Base-by-base conservation (phyloP, 2,329 filamentous ascomycete species). In the Microdochium bolleyi region DNA sequence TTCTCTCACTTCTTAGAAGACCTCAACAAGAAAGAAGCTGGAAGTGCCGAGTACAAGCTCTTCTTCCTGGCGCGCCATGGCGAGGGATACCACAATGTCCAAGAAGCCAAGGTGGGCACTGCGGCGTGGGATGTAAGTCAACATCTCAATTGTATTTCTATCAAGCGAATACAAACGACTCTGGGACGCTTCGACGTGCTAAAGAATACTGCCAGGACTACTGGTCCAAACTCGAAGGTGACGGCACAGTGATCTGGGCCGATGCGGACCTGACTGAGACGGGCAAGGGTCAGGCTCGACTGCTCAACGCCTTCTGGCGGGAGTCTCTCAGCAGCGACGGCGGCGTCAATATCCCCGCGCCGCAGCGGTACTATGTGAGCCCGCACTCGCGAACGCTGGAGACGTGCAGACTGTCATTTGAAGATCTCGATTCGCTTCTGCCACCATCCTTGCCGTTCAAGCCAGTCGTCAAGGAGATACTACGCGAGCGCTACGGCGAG, bases 311-410 rank as follows among this genome's bases (percentile, higher is more conserved):
- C 0, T 83, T 83, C 61, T 83, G 81, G 75, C 61, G 66, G 21
- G 60, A 69, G 11, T 68, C 77, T 52, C 63, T 80, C 41, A 46
- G 10, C 3, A 54, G 68, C 8, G 64, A 73, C 49, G 71, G 71
- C 3, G 55, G 68, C 8, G 64, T 74, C 49, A 71, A 71, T n/a
- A 75, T 83, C 49, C 76, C 79, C 1, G 61, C 78, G 2, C 82
- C 83, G 0, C 61, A 77, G 32, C 67, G 64, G 0, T 79, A 80
- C 60, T 84, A 83, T 66, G 76, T 76, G 3, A 81, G 76, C 53
- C 82, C 83, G 0, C 67, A 85, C 30, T 74, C 74, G 27, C 75
- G 83, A 21, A 84, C 81, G 56, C 70, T 84, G 3, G 73, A 79
- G 54, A 86, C 82, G 4, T 77, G 77, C 1, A 67, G 70, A 24